phyloP scores from a whole-genome alignment of 202 grass and related monocot species.

The Saccharum hybrid region DNA sequence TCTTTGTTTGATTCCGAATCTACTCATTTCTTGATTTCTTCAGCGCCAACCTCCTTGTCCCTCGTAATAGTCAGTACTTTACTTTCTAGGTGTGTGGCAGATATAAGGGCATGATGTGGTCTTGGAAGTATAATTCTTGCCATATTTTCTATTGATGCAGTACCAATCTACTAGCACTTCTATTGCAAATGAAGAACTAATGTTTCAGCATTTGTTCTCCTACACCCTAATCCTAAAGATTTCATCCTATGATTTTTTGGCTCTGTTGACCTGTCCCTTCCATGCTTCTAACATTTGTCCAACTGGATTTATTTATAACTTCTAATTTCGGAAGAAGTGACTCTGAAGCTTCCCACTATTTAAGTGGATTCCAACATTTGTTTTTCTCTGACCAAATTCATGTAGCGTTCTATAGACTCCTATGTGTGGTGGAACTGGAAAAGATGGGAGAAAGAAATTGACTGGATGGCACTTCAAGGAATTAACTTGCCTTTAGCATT shows the following conservation, averaged over 20 bases:
- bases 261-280: neutral
- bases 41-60: constrained; percentile 5
- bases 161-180: neutral
- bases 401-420: constrained; percentile 72
- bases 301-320: constrained; percentile 1
- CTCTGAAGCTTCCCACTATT: constrained; percentile 4
- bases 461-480: constrained; percentile 99
- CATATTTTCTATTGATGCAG: constrained; percentile 21
- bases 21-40: constrained; percentile 21
- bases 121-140: constrained; percentile 8
- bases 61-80: neutral
- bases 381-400: constrained; percentile 46
- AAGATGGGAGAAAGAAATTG: constrained; percentile 99
- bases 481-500: constrained; percentile 99
- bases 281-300: neutral
- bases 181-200: neutral
- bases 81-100: neutral
- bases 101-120: constrained; percentile 7
- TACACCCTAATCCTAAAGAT: constrained; percentile 9
- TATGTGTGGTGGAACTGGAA: constrained; percentile 97
- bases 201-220: neutral
- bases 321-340: constrained; percentile 12
- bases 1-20: constrained; percentile 23
- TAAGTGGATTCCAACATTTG: constrained; percentile 31
- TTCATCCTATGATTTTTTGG: constrained; percentile 1